phyloP scores from a whole-genome alignment of 179 eudicot genomes.

The Beta corolliflora region DNA sequence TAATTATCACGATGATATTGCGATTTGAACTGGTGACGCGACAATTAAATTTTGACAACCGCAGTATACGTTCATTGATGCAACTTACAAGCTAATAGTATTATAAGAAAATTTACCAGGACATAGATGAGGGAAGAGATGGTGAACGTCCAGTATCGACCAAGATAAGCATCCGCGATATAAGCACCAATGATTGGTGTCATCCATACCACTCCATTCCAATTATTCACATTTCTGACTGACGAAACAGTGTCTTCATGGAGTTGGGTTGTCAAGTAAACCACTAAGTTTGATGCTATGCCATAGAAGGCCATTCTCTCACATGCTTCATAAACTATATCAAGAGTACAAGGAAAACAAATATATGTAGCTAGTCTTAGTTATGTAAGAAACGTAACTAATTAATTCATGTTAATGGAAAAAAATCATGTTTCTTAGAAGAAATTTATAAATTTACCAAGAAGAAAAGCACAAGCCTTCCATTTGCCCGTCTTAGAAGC shows the following conservation, averaged over 20 bases:
- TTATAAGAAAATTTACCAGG: constrained; percentile 39
- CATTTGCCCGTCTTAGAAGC: constrained; percentile 77
- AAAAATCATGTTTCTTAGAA: not conserved
- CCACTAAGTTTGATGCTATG: constrained; percentile 80
- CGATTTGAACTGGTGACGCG: not conserved
- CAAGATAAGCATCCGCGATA: constrained; percentile 74
- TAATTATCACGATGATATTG: not conserved
- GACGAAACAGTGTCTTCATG: constrained; percentile 88
- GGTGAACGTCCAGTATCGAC: constrained; percentile 87
- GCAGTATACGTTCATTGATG: too few species aligned
- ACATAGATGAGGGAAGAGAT: constrained; percentile 75
- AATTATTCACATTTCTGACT: constrained; percentile 74
- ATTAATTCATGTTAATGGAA: not conserved
- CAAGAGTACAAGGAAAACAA: not conserved
- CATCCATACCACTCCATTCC: constrained; percentile 88
- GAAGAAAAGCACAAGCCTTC: constrained; percentile 87
- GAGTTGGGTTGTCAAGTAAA: constrained; percentile 72
- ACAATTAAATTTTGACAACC: not conserved
- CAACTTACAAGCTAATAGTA: not conserved
- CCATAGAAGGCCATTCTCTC: constrained; percentile 95
- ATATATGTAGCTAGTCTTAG: not conserved
- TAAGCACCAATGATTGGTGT: constrained; percentile 89
- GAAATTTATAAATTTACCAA: constrained; percentile 59
- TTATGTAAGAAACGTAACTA: not conserved
- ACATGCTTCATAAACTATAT: constrained; percentile 72